Base-by-base conservation (phyloP, 1,284 basidiomycete genomes). In the Apiotrichum siamense region DNA sequence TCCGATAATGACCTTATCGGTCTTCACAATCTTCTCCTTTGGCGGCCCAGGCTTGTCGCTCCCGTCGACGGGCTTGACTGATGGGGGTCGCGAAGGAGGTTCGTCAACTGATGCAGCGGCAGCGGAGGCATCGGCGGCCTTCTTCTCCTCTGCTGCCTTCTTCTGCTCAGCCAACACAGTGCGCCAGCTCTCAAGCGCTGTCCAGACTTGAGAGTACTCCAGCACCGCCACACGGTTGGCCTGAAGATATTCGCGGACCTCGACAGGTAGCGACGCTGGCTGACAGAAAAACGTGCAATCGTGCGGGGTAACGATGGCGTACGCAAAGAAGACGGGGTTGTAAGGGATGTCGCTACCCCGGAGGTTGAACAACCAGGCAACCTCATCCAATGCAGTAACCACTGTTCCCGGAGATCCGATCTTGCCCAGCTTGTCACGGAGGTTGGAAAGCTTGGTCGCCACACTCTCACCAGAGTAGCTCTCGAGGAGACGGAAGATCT, bases 301-400 rank as follows among this genome's bases (percentile, higher is more conserved):
- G 42, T 85, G 78, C 13, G 75, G 72, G 2, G 86, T 86, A 26
- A 97, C 77, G 32, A 94, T 78, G 3, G 89, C 87, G 68, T 93
- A 97, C 0, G 88, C 83, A 66, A 97, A 96, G 77, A 98, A 97
- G 21, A 98, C 93, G 57, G 91, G 91, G 67, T 96, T 97, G 76
- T 82, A 97, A 33, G 86, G 85, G 56, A 97, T 94, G 69, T 97
- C 93, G 2, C 83, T 82, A 1, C 93, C 92, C 54, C 94, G 84
- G 38, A 98, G 77, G 73, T 97, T 97, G 76, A 97, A 90, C 26
- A 96, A 70, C 94, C 94, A 92, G 0, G 88, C 89, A 40, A 90
- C 82, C 66, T 94, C 91, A 68, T 94, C 91, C 9, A 97, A 80
- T 77, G 85, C 82, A 21, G 79, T 85, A 10, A 94, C 80, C 4